Percentiles rank a stretch among this genome's conserved stretches.
These are phyloP conservation scores for Biscutella laevigata DNA, from an alignment of 441 rosid genomes.

Conservation along the genomic window DNA sequence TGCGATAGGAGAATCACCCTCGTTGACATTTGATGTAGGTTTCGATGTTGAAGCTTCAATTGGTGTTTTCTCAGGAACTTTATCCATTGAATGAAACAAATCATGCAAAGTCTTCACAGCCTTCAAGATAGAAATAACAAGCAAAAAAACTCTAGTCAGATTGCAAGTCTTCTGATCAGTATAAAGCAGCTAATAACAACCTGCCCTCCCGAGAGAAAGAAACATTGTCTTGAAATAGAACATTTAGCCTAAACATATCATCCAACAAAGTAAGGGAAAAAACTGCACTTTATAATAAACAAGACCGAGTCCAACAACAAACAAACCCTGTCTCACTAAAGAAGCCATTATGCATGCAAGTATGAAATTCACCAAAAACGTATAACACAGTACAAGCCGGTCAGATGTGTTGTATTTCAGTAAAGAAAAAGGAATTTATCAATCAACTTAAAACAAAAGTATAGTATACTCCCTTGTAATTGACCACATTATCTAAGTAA, in stretches of 20 bases:
- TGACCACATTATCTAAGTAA: constrained; percentile 6
- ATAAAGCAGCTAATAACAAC: not conserved
- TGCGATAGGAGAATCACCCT: constrained; percentile 36
- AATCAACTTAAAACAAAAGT: constrained; percentile 1
- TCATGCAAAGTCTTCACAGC: constrained; percentile 73
- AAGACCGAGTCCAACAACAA: constrained; percentile 1
- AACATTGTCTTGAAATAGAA: not conserved
- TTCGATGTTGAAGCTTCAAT: constrained; percentile 73
- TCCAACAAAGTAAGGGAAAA: not conserved
- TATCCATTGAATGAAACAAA: constrained; percentile 79
- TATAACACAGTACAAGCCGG: constrained; percentile 36
- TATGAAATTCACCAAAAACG: not conserved
- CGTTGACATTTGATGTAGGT: constrained; percentile 46
- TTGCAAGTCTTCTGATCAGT: constrained; percentile 1
- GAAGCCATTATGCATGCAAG: not conserved
- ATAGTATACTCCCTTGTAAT: not conserved
- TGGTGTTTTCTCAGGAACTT: constrained; percentile 36
- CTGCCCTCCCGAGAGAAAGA: not conserved
- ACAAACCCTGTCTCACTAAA: not conserved
- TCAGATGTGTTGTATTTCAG: constrained; percentile 21
- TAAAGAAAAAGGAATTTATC: not conserved
- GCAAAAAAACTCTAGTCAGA: constrained; percentile 10
- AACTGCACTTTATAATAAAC: not conserved
- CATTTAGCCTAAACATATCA: not conserved
- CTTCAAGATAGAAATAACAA: constrained; percentile 37